Base-by-base conservation (phyloP, 225 moss, liverwort and hornwort genomes). In the Sphagnum contortum region DNA sequence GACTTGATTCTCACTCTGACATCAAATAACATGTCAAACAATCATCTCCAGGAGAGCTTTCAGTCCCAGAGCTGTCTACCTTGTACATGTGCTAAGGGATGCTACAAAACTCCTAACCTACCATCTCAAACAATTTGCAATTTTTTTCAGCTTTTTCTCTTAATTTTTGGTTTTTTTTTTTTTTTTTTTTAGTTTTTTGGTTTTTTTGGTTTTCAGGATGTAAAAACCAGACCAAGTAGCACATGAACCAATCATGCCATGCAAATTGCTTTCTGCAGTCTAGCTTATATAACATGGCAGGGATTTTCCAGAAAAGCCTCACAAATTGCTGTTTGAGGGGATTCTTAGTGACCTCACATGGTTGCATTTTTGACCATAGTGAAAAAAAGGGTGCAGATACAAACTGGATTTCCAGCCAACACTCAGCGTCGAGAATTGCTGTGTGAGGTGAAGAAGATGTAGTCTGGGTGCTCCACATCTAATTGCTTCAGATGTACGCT, bases 281-380 rank as follows among this genome's bases (percentile, higher is more conserved):
- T 29, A 29, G 68, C 75, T 72, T 72, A 73, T 70, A 60, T 64
- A 77, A 55, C 77, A 70, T 69, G 68, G 77, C 64, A 82, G 73
- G 66, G 44, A 70, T 60, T 72, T 57, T 29, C 29, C 29, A 29
- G 11, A 55, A 69, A 70, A 67, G 69, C 61, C 65, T 74, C 76
- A 70, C 67, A 70, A 77, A 72, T 68, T 68, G 68, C 77, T 83
- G 77, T 66, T 77, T 49, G 74, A 76, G 74, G 79, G 77, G 77
- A 83, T 70, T 71, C 49, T 59, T 50, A 48, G 57, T 76, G 70
- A 74, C 69, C 83, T 84, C 77, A 72, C 83, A 79, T 76, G 80
- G 80, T 69, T 74, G 64, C 65, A 29, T 66, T 77, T 73, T 9
- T 77, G 77, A 80, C 80, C 75, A 84, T 77, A 77, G 83, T 75